Percentiles rank a stretch among this genome's conserved stretches.
Conservation (phyloP, 768 basidiomycete species). For the Hericium coralloides region DNA sequence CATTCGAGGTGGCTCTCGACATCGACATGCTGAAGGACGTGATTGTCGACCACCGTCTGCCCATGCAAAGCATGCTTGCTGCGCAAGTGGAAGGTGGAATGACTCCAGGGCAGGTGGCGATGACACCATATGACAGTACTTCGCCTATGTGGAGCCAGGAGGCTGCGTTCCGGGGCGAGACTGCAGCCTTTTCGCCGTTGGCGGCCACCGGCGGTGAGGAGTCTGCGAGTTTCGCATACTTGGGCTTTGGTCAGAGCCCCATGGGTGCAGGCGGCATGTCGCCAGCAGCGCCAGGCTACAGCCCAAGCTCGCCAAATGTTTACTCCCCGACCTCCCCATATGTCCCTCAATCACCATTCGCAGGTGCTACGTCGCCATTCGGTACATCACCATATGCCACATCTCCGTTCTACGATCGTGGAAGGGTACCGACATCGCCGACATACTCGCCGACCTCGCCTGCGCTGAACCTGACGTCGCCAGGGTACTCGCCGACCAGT, state of each 20-base stretch:
- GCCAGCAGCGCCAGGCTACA: constrained; percentile 80
- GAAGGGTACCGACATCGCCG: constrained; percentile 64
- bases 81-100: constrained; percentile 80
- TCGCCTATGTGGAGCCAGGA: constrained; percentile 75
- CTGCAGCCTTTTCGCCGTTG: constrained; percentile 92
- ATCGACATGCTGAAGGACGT: constrained; percentile 99
- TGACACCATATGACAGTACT: constrained; percentile 95
- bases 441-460: constrained; percentile 88
- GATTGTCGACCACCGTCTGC: constrained; percentile 90
- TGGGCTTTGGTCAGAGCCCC: constrained; percentile 82
- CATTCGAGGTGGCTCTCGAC: constrained; percentile 92
- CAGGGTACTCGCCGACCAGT: constrained; percentile 59
- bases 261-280: constrained; percentile 82
- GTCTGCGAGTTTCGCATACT: constrained; percentile 61
- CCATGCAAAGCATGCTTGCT: constrained; percentile 72
- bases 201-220: constrained; percentile 80
- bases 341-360: constrained; percentile 77
- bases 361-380: constrained; percentile 76
- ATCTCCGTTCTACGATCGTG: constrained; percentile 71
- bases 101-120: constrained; percentile 85
- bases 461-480: constrained; percentile 72
- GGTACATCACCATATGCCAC: constrained; percentile 75
- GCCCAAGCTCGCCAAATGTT: constrained; percentile 83
- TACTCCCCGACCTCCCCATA: constrained; percentile 90
- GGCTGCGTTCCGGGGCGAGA: constrained; percentile 65